Conservation (phyloP, 2,329 filamentous ascomycete species). For the Colletotrichum endophyticum region DNA sequence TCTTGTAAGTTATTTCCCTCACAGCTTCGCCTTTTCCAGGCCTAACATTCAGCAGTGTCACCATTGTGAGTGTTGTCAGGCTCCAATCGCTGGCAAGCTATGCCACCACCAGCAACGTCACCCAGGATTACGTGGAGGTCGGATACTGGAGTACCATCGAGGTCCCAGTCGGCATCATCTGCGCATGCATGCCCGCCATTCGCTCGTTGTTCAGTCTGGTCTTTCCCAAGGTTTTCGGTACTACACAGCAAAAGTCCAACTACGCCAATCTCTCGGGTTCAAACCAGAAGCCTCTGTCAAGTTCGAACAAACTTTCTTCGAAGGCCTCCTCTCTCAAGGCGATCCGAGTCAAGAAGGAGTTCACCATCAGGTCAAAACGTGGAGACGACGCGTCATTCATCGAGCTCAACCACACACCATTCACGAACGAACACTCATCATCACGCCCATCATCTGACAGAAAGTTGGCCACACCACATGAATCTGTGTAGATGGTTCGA, state of each 20-base stretch:
- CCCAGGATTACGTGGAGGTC: constrained; percentile 21
- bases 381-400: neutral
- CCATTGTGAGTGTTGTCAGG: constrained; percentile 34
- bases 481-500: neutral
- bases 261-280: constrained; percentile 8
- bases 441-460: neutral
- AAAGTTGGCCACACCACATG: neutral
- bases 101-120: constrained; percentile 24
- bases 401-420: neutral
- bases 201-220: constrained; percentile 36
- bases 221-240: constrained; percentile 37
- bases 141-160: constrained; percentile 21
- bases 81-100: constrained; percentile 24
- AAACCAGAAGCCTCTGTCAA: neutral
- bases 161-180: constrained; percentile 14
- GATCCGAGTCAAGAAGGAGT: constrained; percentile 10
- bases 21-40: fast-evolving
- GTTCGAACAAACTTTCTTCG: neutral
- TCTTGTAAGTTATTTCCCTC: constrained; percentile 29
- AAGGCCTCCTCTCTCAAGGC: neutral
- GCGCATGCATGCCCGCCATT: constrained; percentile 28
- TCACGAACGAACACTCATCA: neutral
- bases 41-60: constrained; percentile 28
- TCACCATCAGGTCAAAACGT: constrained; percentile 2
- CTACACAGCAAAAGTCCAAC: constrained; percentile 20